Conservation (phyloP, 108 stramenopile species). For the Skeletonema costatum region DNA sequence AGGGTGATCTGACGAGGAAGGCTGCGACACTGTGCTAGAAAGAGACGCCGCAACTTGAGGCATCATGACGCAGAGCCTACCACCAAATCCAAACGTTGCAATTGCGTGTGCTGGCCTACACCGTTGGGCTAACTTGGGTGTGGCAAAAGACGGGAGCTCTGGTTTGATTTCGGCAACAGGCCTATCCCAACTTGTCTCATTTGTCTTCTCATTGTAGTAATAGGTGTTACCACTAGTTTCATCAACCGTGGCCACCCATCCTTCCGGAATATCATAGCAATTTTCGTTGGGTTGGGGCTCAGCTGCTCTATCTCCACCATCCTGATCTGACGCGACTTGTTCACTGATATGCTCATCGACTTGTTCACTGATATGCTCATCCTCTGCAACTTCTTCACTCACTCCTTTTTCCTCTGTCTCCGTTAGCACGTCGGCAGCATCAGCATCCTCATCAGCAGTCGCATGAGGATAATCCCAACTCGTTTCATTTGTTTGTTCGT, state of each 20-base stretch:
- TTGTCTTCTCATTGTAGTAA: slow-evolving; percentile 68
- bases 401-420: background rate
- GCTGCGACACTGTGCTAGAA: slow-evolving; percentile 15
- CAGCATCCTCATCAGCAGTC: background rate
- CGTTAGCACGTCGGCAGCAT: background rate
- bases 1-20: background rate
- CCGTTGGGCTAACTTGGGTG: background rate
- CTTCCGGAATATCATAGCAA: background rate
- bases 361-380: background rate
- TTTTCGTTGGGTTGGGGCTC: background rate
- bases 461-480: slow-evolving; percentile 77
- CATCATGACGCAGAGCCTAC: slow-evolving; percentile 59
- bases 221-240: slow-evolving; percentile 35
- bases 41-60: slow-evolving; percentile 43
- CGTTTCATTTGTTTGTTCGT: slow-evolving; percentile 77
- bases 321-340: background rate
- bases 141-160: background rate
- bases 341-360: background rate
- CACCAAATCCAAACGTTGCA: slow-evolving; percentile 75
- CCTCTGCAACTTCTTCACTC: background rate
- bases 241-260: background rate
- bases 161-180: slow-evolving; percentile 34
- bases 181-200: slow-evolving; percentile 78
- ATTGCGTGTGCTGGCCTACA: slow-evolving; percentile 51
- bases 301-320: background rate